Evolutionary conservation across 2,329 filamentous ascomycete species (phyloP).

Genomic region (Trichophyton schoenleinii): DNA sequence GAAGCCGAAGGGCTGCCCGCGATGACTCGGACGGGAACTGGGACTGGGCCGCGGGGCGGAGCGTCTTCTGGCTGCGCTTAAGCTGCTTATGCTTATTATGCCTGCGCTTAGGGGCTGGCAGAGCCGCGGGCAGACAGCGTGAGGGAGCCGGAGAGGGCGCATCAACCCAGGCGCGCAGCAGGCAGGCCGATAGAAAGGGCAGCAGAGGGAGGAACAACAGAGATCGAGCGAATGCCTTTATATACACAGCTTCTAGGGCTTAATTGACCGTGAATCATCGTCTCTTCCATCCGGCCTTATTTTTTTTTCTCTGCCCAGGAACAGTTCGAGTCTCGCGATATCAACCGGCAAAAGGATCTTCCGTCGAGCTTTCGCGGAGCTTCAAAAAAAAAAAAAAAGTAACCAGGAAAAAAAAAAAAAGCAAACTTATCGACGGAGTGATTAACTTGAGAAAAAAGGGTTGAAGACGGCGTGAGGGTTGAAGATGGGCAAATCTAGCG

Average conservation of each 20-base stretch:
- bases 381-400: background rate
- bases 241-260: background rate
- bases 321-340: background rate
- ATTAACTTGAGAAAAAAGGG: background rate
- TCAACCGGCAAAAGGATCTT: background rate
- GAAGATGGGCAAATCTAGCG: constrained; percentile 21
- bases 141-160: constrained; percentile 1
- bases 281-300: background rate
- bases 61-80: background rate
- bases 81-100: too few species aligned
- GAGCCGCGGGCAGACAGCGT: background rate
- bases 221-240: background rate
- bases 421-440: background rate
- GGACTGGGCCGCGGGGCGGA: background rate
- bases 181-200: background rate
- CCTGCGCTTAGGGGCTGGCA: background rate
- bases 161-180: background rate
- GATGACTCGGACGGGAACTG: background rate
- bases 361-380: too few species aligned
- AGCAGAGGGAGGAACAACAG: background rate
- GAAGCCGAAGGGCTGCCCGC: background rate
- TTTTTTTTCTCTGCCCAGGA: background rate
- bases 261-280: too few species aligned
- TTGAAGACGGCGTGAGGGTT: background rate
- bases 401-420: background rate